These are phyloP conservation scores for Hypericum androsaemum DNA, from an alignment of 345 rosid species.

Conservation along the genomic window DNA sequence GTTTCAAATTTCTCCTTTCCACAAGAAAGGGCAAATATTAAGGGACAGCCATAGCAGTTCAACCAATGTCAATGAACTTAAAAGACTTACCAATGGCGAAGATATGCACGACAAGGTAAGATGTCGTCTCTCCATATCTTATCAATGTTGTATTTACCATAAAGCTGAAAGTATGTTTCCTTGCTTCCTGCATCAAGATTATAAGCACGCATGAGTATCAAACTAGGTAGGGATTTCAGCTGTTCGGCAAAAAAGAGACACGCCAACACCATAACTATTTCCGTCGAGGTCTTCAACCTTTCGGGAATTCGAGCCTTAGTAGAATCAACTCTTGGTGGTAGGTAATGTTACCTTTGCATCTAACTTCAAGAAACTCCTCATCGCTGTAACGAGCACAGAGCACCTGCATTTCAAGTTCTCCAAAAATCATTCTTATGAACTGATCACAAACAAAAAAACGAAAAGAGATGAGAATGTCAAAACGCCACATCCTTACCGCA, in stretches of 20 bases:
- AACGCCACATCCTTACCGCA: conserved; percentile 42
- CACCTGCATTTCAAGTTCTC: conserved; percentile 36
- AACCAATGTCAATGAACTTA: not conserved
- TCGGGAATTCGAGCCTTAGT: too few species aligned
- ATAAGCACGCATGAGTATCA: not conserved
- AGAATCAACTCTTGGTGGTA: too few species aligned
- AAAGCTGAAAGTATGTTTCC: conserved; percentile 58
- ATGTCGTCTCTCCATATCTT: conserved; percentile 85
- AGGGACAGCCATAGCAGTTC: not conserved
- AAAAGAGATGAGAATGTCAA: not conserved
- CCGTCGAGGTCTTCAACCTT: too few species aligned
- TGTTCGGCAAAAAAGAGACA: too few species aligned
- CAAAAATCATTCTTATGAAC: conserved; percentile 2
- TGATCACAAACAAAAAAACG: not conserved
- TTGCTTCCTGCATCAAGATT: conserved; percentile 46
- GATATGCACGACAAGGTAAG: conserved; percentile 82
- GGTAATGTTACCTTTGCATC: too few species aligned
- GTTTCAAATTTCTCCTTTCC: too few species aligned
- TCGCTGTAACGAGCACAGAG: conserved; percentile 62
- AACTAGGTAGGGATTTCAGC: not conserved
- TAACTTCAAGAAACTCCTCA: too few species aligned
- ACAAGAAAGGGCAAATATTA: not conserved
- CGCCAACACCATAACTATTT: too few species aligned
- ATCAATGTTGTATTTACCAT: conserved; percentile 57
- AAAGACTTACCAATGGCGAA: conserved; percentile 66